A percentile compares a stretch with the other conserved stretches of the same genome.
phyloP scores from a whole-genome alignment of 1,284 basidiomycete species.

The Ceratobasidium papillatum region DNA sequence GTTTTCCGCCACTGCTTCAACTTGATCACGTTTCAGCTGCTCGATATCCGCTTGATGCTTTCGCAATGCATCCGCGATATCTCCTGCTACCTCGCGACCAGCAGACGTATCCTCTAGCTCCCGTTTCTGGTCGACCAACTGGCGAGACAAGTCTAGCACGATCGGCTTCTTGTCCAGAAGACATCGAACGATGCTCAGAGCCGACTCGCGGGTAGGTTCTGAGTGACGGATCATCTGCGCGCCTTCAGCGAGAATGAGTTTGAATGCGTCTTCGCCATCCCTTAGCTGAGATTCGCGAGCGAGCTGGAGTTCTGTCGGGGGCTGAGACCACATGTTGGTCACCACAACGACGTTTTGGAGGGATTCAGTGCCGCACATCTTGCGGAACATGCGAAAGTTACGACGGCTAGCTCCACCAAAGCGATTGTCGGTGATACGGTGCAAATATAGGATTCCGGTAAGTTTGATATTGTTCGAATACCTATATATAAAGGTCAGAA shows the following conservation, averaged over 20 bases:
- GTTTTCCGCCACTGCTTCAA: not conserved
- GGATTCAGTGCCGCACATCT: constrained; percentile 61
- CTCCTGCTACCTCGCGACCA: not conserved
- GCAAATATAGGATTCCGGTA: constrained; percentile 64
- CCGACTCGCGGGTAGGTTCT: not conserved
- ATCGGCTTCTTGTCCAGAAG: not conserved
- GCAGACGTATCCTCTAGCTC: not conserved
- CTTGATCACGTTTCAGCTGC: not conserved
- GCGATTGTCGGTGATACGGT: constrained; percentile 62
- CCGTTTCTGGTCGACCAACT: constrained; percentile 8
- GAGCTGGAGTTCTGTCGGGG: not conserved
- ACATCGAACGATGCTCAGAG: not conserved
- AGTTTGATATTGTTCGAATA: constrained; percentile 49
- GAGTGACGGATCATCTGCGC: constrained; percentile 2
- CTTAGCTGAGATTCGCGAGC: constrained; percentile 51
- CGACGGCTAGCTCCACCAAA: constrained; percentile 62
- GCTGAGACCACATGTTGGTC: constrained; percentile 60
- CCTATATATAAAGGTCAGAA: not conserved
- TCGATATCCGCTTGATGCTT: not conserved
- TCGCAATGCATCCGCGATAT: not conserved
- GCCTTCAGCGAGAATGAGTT: not conserved
- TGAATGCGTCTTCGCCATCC: constrained; percentile 22
- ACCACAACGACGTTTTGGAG: constrained; percentile 61
- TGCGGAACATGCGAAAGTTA: constrained; percentile 62
- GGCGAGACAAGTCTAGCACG: not conserved